Conservation (phyloP, 495 filamentous ascomycete genomes). For the Neurospora sp. region DNA sequence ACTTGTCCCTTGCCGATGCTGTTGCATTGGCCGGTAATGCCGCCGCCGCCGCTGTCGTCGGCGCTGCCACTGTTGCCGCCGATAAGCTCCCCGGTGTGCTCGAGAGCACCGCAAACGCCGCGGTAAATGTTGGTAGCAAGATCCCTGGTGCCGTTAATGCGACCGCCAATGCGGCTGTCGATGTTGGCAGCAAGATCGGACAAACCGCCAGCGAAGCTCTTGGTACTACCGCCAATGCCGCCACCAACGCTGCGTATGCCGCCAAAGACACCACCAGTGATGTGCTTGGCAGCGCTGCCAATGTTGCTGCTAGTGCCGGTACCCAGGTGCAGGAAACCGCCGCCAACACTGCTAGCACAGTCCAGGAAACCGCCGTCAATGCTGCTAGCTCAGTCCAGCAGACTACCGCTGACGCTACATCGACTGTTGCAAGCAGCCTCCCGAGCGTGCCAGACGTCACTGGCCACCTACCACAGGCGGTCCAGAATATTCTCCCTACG, state of each 20-base stretch:
- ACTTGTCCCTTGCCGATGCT: conserved; percentile 30
- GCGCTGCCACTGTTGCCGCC: conserved; percentile 24
- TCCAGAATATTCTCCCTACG: conserved; percentile 25
- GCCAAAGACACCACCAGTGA: neutral
- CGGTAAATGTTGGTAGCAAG: conserved; percentile 16
- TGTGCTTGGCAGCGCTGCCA: conserved; percentile 2
- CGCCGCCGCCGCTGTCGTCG: conserved; percentile 30
- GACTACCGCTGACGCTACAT: conserved; percentile 12
- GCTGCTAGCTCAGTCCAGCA: conserved; percentile 2
- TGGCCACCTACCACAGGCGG: conserved; percentile 23
- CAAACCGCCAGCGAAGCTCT: neutral
- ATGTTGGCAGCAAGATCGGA: neutral
- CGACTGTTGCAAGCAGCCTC: neutral
- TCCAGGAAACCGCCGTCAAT: conserved; percentile 4
- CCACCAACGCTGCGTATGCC: neutral
- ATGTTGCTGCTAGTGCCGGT: conserved; percentile 3
- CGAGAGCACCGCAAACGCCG: conserved; percentile 20
- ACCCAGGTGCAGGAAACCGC: conserved; percentile 8
- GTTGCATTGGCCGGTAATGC: conserved; percentile 29
- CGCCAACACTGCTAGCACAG: conserved; percentile 2
- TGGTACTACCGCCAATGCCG: neutral
- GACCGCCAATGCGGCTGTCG: conserved; percentile 2
- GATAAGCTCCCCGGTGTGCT: conserved; percentile 2
- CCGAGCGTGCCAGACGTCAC: conserved; percentile 11
- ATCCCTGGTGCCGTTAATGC: conserved; percentile 7